Evolutionary conservation across 805 yeast genomes (phyloP), one percentile per base, ranked within the genome.

Genomic region (Candida vartiovaarae): DNA sequence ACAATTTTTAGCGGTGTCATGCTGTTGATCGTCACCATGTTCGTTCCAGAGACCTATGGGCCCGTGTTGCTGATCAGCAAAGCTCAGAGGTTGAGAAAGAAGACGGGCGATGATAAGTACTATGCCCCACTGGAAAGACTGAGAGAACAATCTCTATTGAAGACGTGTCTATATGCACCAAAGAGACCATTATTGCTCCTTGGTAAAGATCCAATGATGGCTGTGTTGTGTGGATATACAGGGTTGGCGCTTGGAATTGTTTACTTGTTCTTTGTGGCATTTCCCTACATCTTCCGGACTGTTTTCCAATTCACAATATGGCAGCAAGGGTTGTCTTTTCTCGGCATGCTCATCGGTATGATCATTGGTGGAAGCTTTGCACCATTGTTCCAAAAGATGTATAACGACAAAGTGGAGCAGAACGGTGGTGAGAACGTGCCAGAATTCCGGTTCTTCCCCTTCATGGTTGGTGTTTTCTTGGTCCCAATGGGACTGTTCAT

Each of bases 401-500:
- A 52, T 68, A 66, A 59, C 66, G 64, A 65, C 65, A 73, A 46
- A 67, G 71, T 69, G 41, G 57, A 50, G 8, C 55, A 36, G 11
- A 36, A 65, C 38, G 69, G 68, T 32, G 81, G 80, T 27, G 57
- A 47, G 28, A 74, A 73, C 32, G 64, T 71, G 2, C 86, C 90
- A 5, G 90, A 83, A 60, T 64, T 66, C 27, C 68, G 82, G 57
- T 70, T 83, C 47, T 64, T 76, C 32, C 69, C 84, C 5, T 75
- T 82, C 47, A 76, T 79, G 57, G 59, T 77, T 46, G 93, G 90
- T n/a, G 77, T 86, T 0, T 63, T 80, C 25, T 64, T 75, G 25
- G 65, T 81, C 46, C 88, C 88, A 1, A 67, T 77, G 28, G 75
- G 86, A 0, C 64, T 85, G 42, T 82, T 84, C 67, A 84, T 89